Evolutionary conservation across 1,284 basidiomycete species (phyloP).

Genomic region (Leccinum fallax): DNA sequence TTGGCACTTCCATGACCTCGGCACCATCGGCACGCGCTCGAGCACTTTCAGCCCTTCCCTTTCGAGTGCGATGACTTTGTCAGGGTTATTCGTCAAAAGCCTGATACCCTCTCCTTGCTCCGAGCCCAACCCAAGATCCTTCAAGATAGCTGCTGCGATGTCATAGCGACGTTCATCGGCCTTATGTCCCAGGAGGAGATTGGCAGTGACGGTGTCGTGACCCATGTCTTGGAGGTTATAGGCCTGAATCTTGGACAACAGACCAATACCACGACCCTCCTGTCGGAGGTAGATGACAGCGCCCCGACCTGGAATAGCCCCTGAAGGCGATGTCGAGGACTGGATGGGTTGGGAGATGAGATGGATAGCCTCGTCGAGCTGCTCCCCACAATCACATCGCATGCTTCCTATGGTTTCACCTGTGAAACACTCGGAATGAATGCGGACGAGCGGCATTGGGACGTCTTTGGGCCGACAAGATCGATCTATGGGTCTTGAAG

Average conservation of each 20-base stretch:
- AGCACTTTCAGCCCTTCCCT: constrained; percentile 80
- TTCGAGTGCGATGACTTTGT: constrained; percentile 90
- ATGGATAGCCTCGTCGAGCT: constrained; percentile 94
- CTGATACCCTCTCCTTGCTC: constrained; percentile 65
- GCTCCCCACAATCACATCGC: constrained; percentile 99
- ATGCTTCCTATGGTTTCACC: constrained; percentile 98
- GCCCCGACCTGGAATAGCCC: constrained; percentile 78
- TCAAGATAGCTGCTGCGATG: constrained; percentile 87
- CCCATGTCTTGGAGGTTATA: constrained; percentile 99
- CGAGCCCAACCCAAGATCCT: constrained; percentile 80
- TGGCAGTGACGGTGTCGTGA: constrained; percentile 97
- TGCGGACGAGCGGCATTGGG: constrained; percentile 85
- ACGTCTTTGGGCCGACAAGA: constrained; percentile 37
- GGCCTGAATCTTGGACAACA: constrained; percentile 94
- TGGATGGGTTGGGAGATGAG: constrained; percentile 81
- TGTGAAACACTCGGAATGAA: constrained; percentile 99
- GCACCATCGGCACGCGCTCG: constrained; percentile 94
- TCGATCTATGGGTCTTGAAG: constrained; percentile 49
- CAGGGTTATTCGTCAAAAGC: constrained; percentile 96
- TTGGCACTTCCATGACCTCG: constrained; percentile 74
- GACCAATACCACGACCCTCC: constrained; percentile 97
- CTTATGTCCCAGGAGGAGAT: constrained; percentile 91
- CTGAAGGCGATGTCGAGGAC: constrained; percentile 35
- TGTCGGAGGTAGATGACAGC: constrained; percentile 97
- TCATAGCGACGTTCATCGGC: constrained; percentile 96